phyloP scores from a whole-genome alignment of 805 yeast species.

The Schwanniomyces vanrijiae region DNA sequence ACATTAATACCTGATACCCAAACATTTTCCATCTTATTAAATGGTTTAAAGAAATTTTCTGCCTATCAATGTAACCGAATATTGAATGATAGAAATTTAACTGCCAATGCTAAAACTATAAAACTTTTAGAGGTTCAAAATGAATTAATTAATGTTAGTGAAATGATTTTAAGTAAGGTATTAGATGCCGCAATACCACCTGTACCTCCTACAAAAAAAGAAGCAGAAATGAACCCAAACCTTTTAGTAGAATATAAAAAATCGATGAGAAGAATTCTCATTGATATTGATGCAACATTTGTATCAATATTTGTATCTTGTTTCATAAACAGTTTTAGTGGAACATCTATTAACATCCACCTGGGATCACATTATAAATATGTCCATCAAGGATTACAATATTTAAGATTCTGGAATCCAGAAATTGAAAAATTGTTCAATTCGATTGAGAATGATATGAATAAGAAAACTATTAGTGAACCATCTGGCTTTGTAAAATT shows the following conservation, averaged over 20 bases:
- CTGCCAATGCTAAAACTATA: conserved; percentile 18
- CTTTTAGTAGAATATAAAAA: conserved; percentile 16
- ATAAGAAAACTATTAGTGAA: conserved; percentile 5
- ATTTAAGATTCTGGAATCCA: conserved; percentile 33
- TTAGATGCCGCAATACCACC: conserved; percentile 33
- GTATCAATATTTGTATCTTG: conserved; percentile 29
- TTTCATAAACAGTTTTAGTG: conserved; percentile 23
- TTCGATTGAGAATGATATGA: conserved; percentile 7
- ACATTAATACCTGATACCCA: conserved; percentile 28
- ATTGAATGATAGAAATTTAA: conserved; percentile 11
- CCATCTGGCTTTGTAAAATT: conserved; percentile 11
- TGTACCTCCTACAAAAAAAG: conserved; percentile 29
- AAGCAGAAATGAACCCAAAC: conserved; percentile 17
- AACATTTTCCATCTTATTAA: conserved; percentile 39
- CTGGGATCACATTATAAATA: conserved; percentile 32
- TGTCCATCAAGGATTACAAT: conserved; percentile 28
- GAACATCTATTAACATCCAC: conserved; percentile 22
- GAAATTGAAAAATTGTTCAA: conserved; percentile 23
- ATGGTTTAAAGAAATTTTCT: conserved; percentile 29
- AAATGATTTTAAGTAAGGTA: conserved; percentile 26
- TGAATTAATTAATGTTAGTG: conserved; percentile 24
- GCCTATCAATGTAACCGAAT: conserved; percentile 14
- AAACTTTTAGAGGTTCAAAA: conserved; percentile 28
- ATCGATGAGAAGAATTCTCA: conserved; percentile 13
- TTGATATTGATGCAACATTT: conserved; percentile 34